phyloP scores from a whole-genome alignment of 2,329 filamentous ascomycete species.

The Raffaelea albimanens region DNA sequence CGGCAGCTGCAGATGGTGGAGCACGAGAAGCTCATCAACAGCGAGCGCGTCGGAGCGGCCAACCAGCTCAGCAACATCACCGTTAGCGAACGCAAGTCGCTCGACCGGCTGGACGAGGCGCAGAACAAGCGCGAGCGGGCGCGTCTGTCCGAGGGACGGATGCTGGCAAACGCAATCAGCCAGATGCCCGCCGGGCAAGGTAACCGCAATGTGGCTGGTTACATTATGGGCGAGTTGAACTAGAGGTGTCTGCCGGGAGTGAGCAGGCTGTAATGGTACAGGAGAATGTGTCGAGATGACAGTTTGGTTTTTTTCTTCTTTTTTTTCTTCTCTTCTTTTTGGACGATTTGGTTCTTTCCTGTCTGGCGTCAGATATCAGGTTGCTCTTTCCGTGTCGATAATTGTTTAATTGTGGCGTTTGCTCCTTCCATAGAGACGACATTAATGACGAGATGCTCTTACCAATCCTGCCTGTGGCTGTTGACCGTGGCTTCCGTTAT shows the following conservation, averaged over 20 bases:
- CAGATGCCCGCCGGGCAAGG: slow-evolving; percentile 27
- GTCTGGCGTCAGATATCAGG: background rate
- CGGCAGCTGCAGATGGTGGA: slow-evolving; percentile 34
- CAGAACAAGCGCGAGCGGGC: slow-evolving; percentile 35
- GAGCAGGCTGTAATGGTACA: background rate
- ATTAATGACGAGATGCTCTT: too few species aligned
- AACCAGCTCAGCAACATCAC: slow-evolving; percentile 38
- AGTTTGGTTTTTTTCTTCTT: background rate
- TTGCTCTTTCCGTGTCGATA: too few species aligned
- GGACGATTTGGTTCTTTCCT: too few species aligned
- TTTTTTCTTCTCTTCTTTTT: background rate
- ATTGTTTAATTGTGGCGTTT: too few species aligned
- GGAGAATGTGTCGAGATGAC: background rate
- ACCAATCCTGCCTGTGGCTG: too few species aligned
- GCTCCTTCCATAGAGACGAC: too few species aligned
- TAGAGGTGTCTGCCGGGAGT: slow-evolving; percentile 13
- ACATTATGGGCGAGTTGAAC: slow-evolving; percentile 41
- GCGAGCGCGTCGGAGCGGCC: slow-evolving; percentile 37
- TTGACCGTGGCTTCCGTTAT: too few species aligned
- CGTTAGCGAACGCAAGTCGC: slow-evolving; percentile 39
- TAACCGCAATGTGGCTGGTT: slow-evolving; percentile 41
- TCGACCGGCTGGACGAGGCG: slow-evolving; percentile 36
- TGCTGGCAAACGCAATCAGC: slow-evolving; percentile 31
- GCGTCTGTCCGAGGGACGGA: slow-evolving; percentile 40
- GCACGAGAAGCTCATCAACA: slow-evolving; percentile 38